These are phyloP conservation scores for Bretschneidera sinensis DNA, from an alignment of 345 rosid species.

Conservation along the genomic window DNA sequence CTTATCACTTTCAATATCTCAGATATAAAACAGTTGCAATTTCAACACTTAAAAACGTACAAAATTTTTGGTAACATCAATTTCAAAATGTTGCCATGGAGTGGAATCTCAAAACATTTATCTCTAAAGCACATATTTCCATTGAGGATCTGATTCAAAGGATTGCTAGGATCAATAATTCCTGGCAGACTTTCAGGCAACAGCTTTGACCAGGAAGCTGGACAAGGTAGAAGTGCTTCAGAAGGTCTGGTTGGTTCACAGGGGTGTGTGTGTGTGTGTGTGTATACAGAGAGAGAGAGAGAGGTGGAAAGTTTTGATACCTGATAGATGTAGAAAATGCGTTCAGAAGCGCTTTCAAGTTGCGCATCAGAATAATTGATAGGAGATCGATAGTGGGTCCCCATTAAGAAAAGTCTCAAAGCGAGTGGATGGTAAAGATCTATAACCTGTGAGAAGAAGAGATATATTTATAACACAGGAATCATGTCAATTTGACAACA, in stretches of 20 bases:
- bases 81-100: neutral
- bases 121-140: neutral
- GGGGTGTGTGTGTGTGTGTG: too few relatives aligned
- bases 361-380: constrained; percentile 75
- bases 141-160: neutral
- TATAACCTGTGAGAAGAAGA: constrained; percentile 47
- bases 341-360: constrained; percentile 95
- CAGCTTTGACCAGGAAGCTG: neutral
- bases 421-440: constrained; percentile 86
- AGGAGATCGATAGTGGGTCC: constrained; percentile 93
- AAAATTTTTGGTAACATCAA: neutral
- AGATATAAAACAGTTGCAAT: too few relatives aligned
- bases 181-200: neutral
- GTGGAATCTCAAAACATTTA: neutral
- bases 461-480: neutral
- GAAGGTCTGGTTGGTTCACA: neutral
- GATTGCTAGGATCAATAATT: too few relatives aligned
- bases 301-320: too few relatives aligned
- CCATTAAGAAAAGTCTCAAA: constrained; percentile 77
- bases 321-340: constrained; percentile 89
- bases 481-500: neutral
- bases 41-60: neutral
- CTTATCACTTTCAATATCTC: too few relatives aligned
- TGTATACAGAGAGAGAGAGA: too few relatives aligned
- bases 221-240: neutral